Conservation (phyloP, 2,329 filamentous ascomycete genomes). For the Monilinia aucupariae region DNA sequence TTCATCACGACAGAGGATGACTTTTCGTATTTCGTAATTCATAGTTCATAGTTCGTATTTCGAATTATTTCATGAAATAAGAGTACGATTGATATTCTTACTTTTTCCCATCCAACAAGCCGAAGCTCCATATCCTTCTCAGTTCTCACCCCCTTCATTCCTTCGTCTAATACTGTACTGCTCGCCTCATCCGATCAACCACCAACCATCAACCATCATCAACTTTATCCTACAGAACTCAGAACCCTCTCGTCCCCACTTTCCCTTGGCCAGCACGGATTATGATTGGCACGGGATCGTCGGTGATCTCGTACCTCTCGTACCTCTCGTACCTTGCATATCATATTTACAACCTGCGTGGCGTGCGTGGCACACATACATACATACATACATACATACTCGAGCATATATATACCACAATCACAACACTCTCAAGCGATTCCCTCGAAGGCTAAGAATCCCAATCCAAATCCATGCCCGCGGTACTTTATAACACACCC, state of each 20-base stretch:
- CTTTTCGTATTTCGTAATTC: background rate
- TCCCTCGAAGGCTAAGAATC: no score
- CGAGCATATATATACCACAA: no score
- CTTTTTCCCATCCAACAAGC: background rate
- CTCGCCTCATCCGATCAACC: no score
- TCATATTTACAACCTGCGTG: background rate
- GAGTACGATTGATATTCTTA: background rate
- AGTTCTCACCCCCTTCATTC: background rate
- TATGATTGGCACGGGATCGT: background rate
- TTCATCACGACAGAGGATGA: background rate
- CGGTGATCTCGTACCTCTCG: no score
- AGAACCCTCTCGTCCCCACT: background rate
- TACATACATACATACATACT: no score
- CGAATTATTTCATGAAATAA: background rate
- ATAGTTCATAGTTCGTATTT: background rate
- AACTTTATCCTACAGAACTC: background rate
- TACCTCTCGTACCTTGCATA: slow-evolving; percentile 5
- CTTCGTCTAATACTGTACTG: background rate
- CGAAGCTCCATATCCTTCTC: background rate
- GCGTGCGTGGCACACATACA: background rate
- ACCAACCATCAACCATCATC: background rate
- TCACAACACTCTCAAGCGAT: no score
- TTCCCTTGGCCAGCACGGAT: background rate
- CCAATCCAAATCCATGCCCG: background rate
- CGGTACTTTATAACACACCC: background rate